Evolutionary conservation across 345 rosid genomes (phyloP).

Genomic region (Linum usitatissimum): DNA sequence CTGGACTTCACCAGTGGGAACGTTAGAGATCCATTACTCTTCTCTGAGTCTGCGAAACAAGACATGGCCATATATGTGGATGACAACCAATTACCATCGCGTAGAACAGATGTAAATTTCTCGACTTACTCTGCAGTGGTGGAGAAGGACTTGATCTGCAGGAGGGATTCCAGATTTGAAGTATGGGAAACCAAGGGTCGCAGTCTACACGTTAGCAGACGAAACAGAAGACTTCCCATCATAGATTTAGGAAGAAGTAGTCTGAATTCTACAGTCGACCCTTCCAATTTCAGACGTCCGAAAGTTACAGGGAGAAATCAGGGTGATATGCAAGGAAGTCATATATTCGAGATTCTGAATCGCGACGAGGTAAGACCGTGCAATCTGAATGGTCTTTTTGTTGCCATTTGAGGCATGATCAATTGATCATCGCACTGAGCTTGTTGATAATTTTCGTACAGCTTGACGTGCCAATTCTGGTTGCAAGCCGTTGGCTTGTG

Average conservation of each 20-base stretch:
- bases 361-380: conserved; percentile 59
- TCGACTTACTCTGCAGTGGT: conserved; percentile 65
- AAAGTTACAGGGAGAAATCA: conserved; percentile 23
- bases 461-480: conserved; percentile 65
- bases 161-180: conserved; percentile 78
- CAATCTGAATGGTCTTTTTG: not conserved
- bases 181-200: conserved; percentile 92
- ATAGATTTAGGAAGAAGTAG: conserved; percentile 51
- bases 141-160: conserved; percentile 66
- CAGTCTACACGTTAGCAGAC: conserved; percentile 54
- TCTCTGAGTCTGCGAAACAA: conserved; percentile 45
- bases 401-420: not conserved
- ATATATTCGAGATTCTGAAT: conserved; percentile 46
- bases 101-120: conserved; percentile 86
- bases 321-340: conserved; percentile 35
- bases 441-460: conserved; percentile 16
- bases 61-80: conserved; percentile 41
- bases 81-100: conserved; percentile 65
- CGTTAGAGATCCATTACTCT: conserved; percentile 63
- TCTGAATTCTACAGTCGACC: conserved; percentile 38
- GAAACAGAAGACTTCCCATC: conserved; percentile 53
- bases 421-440: no score
- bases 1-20: conserved; percentile 67
- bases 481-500: conserved; percentile 67
- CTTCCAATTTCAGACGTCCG: conserved; percentile 26